A percentile compares a stretch with the other conserved stretches of the same genome.
Evolutionary conservation across 2,329 filamentous ascomycete species (phyloP).

Genomic region (Ophiostoma montium): DNA sequence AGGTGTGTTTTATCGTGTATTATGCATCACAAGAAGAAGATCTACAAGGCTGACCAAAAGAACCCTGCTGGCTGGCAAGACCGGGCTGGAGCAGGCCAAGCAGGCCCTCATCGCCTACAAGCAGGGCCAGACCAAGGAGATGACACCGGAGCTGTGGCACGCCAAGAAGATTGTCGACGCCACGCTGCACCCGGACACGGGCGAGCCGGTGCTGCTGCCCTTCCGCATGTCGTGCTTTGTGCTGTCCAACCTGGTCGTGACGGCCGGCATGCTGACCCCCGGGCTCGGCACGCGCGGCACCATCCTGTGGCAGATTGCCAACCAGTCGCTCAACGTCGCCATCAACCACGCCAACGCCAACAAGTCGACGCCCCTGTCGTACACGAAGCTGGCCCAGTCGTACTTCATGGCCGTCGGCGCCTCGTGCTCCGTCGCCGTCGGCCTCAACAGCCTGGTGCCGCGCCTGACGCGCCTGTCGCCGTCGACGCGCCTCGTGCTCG

Average conservation of each 20-base stretch:
- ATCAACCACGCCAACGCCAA: constrained; percentile 98
- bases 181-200: constrained; percentile 91
- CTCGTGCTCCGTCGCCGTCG: constrained; percentile 84
- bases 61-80: constrained; percentile 66
- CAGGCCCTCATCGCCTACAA: constrained; percentile 72
- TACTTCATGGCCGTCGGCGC: constrained; percentile 87
- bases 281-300: constrained; percentile 57
- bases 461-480: constrained; percentile 65
- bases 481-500: constrained; percentile 59
- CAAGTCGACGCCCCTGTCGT: constrained; percentile 82
- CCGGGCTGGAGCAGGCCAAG: constrained; percentile 78
- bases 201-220: constrained; percentile 78
- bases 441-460: constrained; percentile 80
- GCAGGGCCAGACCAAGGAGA: constrained; percentile 59
- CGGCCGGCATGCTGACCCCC: constrained; percentile 51
- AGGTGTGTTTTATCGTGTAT: constrained; percentile 55
- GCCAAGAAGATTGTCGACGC: constrained; percentile 97
- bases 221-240: constrained; percentile 98
- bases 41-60: constrained; percentile 30
- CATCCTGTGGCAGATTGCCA: constrained; percentile 85
- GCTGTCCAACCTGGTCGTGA: constrained; percentile 84
- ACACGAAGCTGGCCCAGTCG: constrained; percentile 68
- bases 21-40: neutral
- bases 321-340: constrained; percentile 95
- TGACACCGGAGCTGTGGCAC: constrained; percentile 84